Evolutionary conservation across 495 filamentous ascomycete species (phyloP), one percentile per base, ranked within the genome.

Genomic region (Talaromyces liani): DNA sequence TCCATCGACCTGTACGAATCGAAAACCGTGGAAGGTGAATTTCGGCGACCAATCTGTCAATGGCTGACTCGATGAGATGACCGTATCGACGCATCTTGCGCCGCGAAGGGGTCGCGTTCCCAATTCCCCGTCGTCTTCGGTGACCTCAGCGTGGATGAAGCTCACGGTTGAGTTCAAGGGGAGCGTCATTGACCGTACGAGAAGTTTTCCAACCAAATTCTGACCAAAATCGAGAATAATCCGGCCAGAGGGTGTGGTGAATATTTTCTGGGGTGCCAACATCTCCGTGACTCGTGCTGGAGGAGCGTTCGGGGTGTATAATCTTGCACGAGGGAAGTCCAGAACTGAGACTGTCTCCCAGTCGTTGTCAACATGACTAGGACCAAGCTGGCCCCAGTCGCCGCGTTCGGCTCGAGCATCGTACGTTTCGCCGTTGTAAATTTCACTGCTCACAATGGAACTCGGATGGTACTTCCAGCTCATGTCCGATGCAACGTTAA

Each of bases 11-110:
- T 81, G 76, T 6, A 81, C 80, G 61, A 80, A 85, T 8, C 83
- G 76, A 59, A 85, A 85, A 12, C 83, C 83, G 59, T 85, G 82
- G 64, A 83, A 85, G 4, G 83, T 84, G 69, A 83, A 85, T 18
- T 61, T 65, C 22, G 72, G 71, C 10, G 65, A 36, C 72, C 72
- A 73, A 36, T 70, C 39, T 3, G 18, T 16, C 12, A 72, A 39
- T 10, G 66, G 62, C 3, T 53, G n/a, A 18, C 67, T 69, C 2
- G 69, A 61, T 18, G 65, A 72, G 2, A 75, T 79, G 10, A 82
- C 60, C 2, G 68, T 65, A 64, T 85, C 83, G 0, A 64, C 74
- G 55, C 77, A 75, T 49, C 74, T 77, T n/a, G 80, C 80, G 5
- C 62, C 56, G 34, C 82, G 73, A 3, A 86, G 72, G 0, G 83